These are phyloP conservation scores for Phytophthora sp. DNA, from an alignment of 352 stramenopile genomes.

Conservation along the genomic window DNA sequence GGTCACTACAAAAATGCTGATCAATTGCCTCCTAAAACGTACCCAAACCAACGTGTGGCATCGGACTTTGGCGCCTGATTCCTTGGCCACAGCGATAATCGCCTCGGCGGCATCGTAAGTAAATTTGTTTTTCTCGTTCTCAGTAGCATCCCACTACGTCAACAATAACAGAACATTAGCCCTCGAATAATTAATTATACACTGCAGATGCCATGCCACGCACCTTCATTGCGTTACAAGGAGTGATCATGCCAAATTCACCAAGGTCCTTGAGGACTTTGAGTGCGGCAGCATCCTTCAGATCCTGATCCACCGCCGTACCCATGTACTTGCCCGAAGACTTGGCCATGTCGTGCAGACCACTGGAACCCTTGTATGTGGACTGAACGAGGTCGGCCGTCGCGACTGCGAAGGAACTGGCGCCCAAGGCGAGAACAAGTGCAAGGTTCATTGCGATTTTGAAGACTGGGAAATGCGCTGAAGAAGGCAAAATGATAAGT, in stretches of 20 bases:
- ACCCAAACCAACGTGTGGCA: slow-evolving; percentile 42
- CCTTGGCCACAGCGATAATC: slow-evolving; percentile 28
- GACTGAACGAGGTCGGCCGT: slow-evolving; percentile 28
- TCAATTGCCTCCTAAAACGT: slow-evolving; percentile 3
- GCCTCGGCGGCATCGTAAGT: slow-evolving; percentile 25
- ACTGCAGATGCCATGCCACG: no score
- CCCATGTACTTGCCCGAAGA: slow-evolving; percentile 40
- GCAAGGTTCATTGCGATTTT: slow-evolving; percentile 18
- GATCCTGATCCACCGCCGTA: slow-evolving; percentile 33
- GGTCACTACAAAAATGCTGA: not conserved
- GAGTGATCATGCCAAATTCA: slow-evolving; percentile 43
- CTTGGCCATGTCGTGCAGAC: slow-evolving; percentile 35
- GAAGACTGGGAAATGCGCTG: not conserved
- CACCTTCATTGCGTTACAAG: slow-evolving; percentile 44
- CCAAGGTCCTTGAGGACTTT: slow-evolving; percentile 32
- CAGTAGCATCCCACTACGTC: slow-evolving; percentile 33
- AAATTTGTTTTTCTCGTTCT: slow-evolving; percentile 27
- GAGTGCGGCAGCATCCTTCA: slow-evolving; percentile 27
- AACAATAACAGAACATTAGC: not conserved
- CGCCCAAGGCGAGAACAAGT: slow-evolving; percentile 17
- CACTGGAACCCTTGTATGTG: slow-evolving; percentile 33
- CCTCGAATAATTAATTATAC: not conserved
- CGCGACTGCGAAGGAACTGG: slow-evolving; percentile 15
- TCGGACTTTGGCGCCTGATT: slow-evolving; percentile 31
- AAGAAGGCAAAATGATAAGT: not conserved